Percentiles rank a stretch among this genome's conserved stretches.
Conservation (phyloP, 208 protist species). For the Trichomonas tenax region DNA sequence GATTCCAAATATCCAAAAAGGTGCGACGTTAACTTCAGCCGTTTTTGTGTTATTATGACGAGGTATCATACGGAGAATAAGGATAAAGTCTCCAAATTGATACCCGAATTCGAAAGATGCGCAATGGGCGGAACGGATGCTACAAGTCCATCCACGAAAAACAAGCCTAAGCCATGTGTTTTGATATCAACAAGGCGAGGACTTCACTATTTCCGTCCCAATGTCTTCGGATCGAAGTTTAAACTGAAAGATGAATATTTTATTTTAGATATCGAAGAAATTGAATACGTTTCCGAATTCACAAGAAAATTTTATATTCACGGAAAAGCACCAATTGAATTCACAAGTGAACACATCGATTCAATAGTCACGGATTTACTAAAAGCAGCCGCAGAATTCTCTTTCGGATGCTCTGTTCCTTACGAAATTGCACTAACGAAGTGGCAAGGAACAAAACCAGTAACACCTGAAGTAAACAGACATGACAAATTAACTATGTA, state of each 20-base stretch:
- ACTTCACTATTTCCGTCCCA: neutral
- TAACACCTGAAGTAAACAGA: neutral
- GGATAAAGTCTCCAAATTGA: neutral
- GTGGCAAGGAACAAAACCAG: neutral
- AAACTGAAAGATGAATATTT: neutral
- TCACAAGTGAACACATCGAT: neutral
- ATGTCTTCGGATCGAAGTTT: neutral
- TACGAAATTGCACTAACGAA: neutral
- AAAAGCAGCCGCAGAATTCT: neutral
- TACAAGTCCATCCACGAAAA: neutral
- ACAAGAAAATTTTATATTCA: neutral
- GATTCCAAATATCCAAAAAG: too few species aligned
- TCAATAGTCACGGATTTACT: neutral
- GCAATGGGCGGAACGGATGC: neutral
- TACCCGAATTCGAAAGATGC: neutral
- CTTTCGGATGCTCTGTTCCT: neutral
- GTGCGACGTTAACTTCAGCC: neutral
- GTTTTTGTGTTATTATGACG: neutral
- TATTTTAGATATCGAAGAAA: neutral
- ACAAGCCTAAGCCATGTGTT: neutral
- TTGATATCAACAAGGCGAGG: neutral
- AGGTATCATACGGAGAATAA: neutral
- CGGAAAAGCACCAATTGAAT: neutral
- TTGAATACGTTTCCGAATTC: neutral
- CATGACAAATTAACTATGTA: neutral